Evolutionary conservation across 192 early-diverging fungal genomes (phyloP).

Genomic region (Thamnidium elegans): DNA sequence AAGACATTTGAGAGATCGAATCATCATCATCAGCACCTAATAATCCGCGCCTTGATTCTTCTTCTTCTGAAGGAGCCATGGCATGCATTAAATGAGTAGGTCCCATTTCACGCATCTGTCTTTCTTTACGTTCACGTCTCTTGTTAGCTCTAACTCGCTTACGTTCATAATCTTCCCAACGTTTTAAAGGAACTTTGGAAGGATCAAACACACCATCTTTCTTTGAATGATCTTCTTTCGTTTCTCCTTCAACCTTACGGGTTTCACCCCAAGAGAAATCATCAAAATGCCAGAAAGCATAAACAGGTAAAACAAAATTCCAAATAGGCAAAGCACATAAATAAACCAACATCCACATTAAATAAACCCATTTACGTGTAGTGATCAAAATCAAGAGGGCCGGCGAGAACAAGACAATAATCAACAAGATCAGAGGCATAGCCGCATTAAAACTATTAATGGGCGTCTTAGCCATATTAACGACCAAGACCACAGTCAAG

Average conservation of each 20-base stretch:
- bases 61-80: conserved; percentile 9
- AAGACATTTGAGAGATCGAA: conserved; percentile 18
- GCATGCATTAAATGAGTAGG: conserved; percentile 17
- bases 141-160: conserved; percentile 67
- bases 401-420: conserved; percentile 79
- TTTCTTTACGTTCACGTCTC: conserved; percentile 62
- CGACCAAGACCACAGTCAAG: conserved; percentile 62
- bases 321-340: conserved; percentile 85
- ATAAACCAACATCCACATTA: conserved; percentile 89
- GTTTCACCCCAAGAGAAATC: conserved; percentile 91
- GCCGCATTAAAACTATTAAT: conserved; percentile 54
- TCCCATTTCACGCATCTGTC: conserved; percentile 27
- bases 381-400: conserved; percentile 89
- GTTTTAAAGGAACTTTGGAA: conserved; percentile 70
- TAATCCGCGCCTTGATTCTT: conserved; percentile 9
- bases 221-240: conserved; percentile 68
- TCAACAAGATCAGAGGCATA: conserved; percentile 71
- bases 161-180: conserved; percentile 86
- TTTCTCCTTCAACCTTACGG: conserved; percentile 72
- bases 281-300: conserved; percentile 96
- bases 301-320: conserved; percentile 90
- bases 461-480: conserved; percentile 45
- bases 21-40: conserved; percentile 49
- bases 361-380: conserved; percentile 77
- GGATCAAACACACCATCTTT: conserved; percentile 80